Evolutionary conservation across 1,284 basidiomycete species (phyloP), one percentile per base, ranked within the genome.

Genomic region (Sanghuangporus sanghuang): DNA sequence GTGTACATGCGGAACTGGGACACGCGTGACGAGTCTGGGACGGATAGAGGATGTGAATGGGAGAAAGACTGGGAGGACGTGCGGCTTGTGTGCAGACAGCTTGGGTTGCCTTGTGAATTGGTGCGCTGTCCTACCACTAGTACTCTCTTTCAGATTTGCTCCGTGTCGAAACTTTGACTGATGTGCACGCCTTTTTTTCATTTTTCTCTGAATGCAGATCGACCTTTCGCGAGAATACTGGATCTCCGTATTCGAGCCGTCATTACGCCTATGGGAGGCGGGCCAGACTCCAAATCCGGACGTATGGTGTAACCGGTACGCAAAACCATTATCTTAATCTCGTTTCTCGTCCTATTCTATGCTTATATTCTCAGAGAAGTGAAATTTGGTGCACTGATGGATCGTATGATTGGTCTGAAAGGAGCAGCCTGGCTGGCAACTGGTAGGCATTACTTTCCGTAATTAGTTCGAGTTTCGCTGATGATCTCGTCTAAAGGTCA

Each of bases 1-100:
- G 83, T 98, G 0, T 98, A 90, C 75, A 98, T 98, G 96, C 85
- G 94, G 27, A 98, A 98, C 68, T 98, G 96, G 96, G 95, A 88
- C 69, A 87, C 82, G 16, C 81, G 84, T 56, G 85, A 89, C 70
- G 90, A 89, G 75, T 85, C 80, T 52, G 90, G 82, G 49, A 83
- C 81, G 7, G 86, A 90, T 70, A 79, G 81, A 39, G 93, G 93
- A 0, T 98, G 96, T 72, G 90, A 93, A 71, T 98, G 96, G 96
- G 90, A 98, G 75, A 89, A 87, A 62, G 96, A 98, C 70, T 98
- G 93, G 92, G 84, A 90, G 62, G 93, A 96, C 71, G 96, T 98
- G 1, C 87, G 89, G 69, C 77, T 78, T 7, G 92, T 97, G 8
- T 95, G 93, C 71, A 80, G 73, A 63, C 81, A 81, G 68, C 80